Base-by-base conservation (phyloP, 345 rosid species). In the Brassica incana region DNA sequence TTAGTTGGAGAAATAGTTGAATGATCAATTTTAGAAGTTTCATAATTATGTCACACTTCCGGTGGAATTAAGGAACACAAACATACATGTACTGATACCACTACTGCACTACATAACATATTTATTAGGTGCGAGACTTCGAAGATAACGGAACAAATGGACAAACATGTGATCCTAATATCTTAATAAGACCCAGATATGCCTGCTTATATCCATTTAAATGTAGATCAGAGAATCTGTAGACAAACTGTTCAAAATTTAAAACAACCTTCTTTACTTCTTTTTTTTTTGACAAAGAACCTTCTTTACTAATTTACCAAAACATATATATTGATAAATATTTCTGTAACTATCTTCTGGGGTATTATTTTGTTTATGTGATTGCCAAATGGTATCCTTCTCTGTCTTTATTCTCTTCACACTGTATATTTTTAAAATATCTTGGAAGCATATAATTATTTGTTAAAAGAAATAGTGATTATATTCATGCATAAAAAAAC, bases 91-190 rank as follows among this genome's bases (percentile, higher is more conserved):
- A 54, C 60, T 54, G 23, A 54, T 56, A 48, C 56, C 56, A 29
- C 32, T 29, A 3, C 32, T 29, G 32, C 32, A 48, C 16, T 32
- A 76, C 72, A 78, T 38, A 20, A 65, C 65, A 52, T 78, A 64
- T 58, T 67, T 16, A 73, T 73, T 65, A 52, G 65, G 45, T 78
- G 12, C 20, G 14, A 54, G 66, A 65, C n/a, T 56, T 77, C 9
- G 25, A 16, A 63, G 40, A 27, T 48, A 50, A 66, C 10, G 32
- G 56, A 73, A 67, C 33, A 73, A 65, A 73, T 35, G 56, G 69
- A 80, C 48, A 80, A 38, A 50, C 64, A 61, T 74, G 36, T 36
- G 59, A 80, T 69, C 66, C 5, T 79, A 74, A 43, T 15, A 74
- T 74, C 78, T 60, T 60, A 74, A 59, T 62, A 74, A 35, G 8